phyloP scores from a whole-genome alignment of 2,329 filamentous ascomycete species.

The Penicillium sp. region DNA sequence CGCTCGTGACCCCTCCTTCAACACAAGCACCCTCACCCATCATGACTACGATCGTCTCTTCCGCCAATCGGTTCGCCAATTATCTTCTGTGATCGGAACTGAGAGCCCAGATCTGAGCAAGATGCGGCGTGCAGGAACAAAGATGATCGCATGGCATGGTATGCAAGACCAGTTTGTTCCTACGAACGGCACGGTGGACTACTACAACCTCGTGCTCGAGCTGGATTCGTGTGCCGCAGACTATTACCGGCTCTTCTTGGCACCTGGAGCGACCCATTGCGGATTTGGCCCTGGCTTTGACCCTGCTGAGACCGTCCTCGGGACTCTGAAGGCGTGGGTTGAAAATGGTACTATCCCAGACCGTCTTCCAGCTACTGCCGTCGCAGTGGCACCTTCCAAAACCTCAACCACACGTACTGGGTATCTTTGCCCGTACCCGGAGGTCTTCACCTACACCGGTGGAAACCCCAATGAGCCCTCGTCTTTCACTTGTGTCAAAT shows the following conservation, averaged over 20 bases:
- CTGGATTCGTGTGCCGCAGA: slow-evolving; percentile 44
- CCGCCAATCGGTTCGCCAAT: slow-evolving; percentile 12
- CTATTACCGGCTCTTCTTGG: slow-evolving; percentile 60
- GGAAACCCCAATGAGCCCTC: neutral
- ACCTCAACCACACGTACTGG: neutral
- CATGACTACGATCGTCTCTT: slow-evolving; percentile 16
- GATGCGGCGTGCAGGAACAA: slow-evolving; percentile 15
- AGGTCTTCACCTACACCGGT: neutral
- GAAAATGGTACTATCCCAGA: neutral
- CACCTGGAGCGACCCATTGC: slow-evolving; percentile 53
- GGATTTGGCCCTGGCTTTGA: neutral
- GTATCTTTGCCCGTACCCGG: neutral
- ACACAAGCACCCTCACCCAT: slow-evolving; percentile 1
- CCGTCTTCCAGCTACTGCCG: neutral
- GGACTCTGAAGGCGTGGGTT: neutral
- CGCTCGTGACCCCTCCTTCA: slow-evolving; percentile 10
- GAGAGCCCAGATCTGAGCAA: slow-evolving; percentile 13
- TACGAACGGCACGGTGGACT: slow-evolving; percentile 22
- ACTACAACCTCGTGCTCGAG: slow-evolving; percentile 14
- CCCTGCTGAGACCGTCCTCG: neutral
- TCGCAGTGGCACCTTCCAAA: neutral
- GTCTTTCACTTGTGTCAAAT: slow-evolving; percentile 5
- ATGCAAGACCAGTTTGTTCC: slow-evolving; percentile 22
- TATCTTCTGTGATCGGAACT: slow-evolving; percentile 19
- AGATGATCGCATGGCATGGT: slow-evolving; percentile 25